Evolutionary conservation across 495 filamentous ascomycete genomes (phyloP), one percentile per base, ranked within the genome.

Genomic region (Jackrogersella multiformis): DNA sequence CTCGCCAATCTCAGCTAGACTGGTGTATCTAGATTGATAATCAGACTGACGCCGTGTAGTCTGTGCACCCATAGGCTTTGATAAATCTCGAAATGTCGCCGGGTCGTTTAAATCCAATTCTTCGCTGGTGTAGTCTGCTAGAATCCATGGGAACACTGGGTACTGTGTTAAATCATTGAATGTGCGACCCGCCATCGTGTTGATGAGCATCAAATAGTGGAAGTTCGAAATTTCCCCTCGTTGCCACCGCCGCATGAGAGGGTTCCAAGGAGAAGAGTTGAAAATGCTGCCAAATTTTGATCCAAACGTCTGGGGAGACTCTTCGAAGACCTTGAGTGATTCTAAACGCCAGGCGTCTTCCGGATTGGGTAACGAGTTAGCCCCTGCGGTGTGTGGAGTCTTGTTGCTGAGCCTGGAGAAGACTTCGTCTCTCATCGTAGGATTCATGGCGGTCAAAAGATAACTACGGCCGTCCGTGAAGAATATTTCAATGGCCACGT

Each of bases 81-180:
- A 92, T 28, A 99, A 78, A 74, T 99, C 94, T 61, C 95, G 85
- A 78, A 97, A 99, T 13, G 87, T 90, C 23, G 87, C 85, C 3
- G 93, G 92, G 70, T 97, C 86, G 44, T 86, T 86, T 32, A 99
- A 78, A 69, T 98, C 92, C 26, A 99, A 82, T 66, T 97, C 92
- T n/a, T 97, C 91, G 74, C 94, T 97, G 4, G 92, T 95, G 76
- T 98, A 98, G 73, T 99, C 94, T 4, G 94, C 92, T 23, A 99
- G 77, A 12, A 99, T 89, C 95, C 95, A 99, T 9, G 95, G 95
- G 71, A 99, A 99, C 18, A 99, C 95, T 0, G 95, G 95, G 71
- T 99, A 99, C 66, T 98, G 96, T 1, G 95, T 99, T 8, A 99
- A 80, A 75, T 99, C 95, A 72, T 99, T 99, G 83, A 99, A 99